A percentile compares a stretch with the other conserved stretches of the same genome.
Evolutionary conservation across 108 stramenopile species (phyloP).

Genomic region (Discostella stelligeroides): DNA sequence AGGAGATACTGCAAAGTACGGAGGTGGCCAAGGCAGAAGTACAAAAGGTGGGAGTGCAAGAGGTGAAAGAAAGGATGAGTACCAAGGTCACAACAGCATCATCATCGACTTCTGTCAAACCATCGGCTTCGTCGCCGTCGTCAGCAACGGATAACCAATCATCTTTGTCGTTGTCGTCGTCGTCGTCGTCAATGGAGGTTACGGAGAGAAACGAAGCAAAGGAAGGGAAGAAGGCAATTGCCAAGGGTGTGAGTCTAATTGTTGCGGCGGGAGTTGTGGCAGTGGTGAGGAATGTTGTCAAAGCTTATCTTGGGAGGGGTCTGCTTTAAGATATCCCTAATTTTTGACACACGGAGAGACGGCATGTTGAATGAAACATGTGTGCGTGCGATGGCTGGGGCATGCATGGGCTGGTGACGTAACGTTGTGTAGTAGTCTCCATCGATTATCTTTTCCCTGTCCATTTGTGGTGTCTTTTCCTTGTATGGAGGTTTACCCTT

Average conservation of each 20-base stretch:
- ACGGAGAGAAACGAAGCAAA: slow-evolving; percentile 16
- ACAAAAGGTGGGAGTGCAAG: slow-evolving; percentile 25
- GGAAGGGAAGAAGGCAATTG: slow-evolving; percentile 21
- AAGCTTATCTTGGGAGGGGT: slow-evolving; percentile 40
- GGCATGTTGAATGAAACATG: background rate
- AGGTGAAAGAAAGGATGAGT: slow-evolving; percentile 36
- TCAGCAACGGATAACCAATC: too few relatives aligned
- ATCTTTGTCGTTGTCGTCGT: slow-evolving; percentile 3
- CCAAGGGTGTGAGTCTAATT: slow-evolving; percentile 35
- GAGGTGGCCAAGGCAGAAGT: slow-evolving; percentile 33
- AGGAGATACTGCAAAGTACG: slow-evolving; percentile 26
- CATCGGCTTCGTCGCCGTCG: background rate
- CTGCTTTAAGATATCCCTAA: slow-evolving; percentile 15
- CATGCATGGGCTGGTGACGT: too few relatives aligned
- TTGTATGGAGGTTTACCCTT: too few relatives aligned
- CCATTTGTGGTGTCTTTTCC: too few relatives aligned
- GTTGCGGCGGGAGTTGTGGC: slow-evolving; percentile 35
- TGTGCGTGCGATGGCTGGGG: too few relatives aligned
- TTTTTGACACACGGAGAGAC: background rate
- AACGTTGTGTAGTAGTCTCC: too few relatives aligned
- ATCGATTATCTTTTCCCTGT: too few relatives aligned
- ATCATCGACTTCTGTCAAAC: background rate
- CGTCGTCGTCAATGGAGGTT: background rate
- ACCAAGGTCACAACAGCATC: slow-evolving; percentile 3
- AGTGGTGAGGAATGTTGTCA: slow-evolving; percentile 38